phyloP scores from a whole-genome alignment of 78 protist genomes.

The Tieghemostelium lacteum region DNA sequence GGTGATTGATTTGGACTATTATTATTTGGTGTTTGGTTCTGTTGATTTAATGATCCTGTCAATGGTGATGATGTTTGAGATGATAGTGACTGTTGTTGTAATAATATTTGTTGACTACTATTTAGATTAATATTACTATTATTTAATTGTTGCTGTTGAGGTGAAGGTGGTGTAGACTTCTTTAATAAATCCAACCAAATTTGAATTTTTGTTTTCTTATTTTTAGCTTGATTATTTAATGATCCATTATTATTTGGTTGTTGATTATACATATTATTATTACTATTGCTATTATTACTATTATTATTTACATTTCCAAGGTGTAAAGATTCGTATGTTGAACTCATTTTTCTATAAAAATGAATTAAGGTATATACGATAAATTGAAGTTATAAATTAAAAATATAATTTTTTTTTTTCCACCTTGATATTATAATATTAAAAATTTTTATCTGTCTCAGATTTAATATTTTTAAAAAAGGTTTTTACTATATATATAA shows the following conservation, averaged over 20 bases:
- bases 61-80: background rate
- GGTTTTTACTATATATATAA: too few relatives aligned
- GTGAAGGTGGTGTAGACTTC: background rate
- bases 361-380: too few relatives aligned
- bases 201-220: conserved; percentile 1
- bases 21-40: background rate
- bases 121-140: background rate
- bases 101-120: background rate
- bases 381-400: too few relatives aligned
- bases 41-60: background rate
- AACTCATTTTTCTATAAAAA: too few relatives aligned
- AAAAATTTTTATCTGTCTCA: too few relatives aligned
- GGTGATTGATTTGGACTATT: too few relatives aligned
- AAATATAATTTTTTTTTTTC: too few relatives aligned
- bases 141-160: background rate
- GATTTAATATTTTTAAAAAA: too few relatives aligned
- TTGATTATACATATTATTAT: background rate
- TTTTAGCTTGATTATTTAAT: background rate
- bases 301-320: background rate
- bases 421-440: too few relatives aligned
- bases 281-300: background rate
- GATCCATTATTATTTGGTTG: background rate
- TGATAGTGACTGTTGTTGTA: background rate
- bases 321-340: background rate
- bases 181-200: conserved; percentile 28